Percentiles rank a stretch among this genome's conserved stretches.
phyloP scores from a whole-genome alignment of 2,329 filamentous ascomycete species.

The Colletotrichum sp. region DNA sequence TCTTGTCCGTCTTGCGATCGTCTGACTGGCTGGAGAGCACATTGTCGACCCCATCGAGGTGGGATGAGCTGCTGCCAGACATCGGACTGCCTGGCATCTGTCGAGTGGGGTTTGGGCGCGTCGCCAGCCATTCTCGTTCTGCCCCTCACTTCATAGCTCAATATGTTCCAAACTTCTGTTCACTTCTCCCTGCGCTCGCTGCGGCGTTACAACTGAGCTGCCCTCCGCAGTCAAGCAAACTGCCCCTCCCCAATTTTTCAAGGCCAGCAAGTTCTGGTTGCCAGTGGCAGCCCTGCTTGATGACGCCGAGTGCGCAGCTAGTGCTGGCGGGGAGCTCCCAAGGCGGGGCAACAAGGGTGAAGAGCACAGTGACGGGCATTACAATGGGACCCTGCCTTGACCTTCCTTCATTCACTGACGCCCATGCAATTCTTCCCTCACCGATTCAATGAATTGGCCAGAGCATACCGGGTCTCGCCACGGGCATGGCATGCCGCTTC shows the following conservation, averaged over 20 bases:
- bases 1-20: neutral
- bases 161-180: neutral
- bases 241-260: neutral
- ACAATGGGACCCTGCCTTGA: neutral
- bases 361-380: neutral
- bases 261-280: neutral
- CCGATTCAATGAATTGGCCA: neutral
- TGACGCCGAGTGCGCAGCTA: conserved; percentile 7
- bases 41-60: neutral
- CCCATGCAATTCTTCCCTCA: neutral
- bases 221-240: neutral
- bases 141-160: neutral
- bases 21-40: neutral
- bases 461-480: neutral
- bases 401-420: neutral
- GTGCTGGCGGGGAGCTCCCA: neutral
- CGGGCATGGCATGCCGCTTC: neutral
- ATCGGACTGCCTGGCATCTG: neutral
- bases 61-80: neutral
- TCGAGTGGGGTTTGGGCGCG: neutral
- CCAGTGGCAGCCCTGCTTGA: conserved; percentile 10
- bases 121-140: neutral
- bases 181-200: conserved; percentile 3
- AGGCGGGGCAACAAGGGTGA: conserved; percentile 15
- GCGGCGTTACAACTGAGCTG: neutral